Conservation (phyloP, 352 stramenopile species). For the Phytophthora syringae region DNA sequence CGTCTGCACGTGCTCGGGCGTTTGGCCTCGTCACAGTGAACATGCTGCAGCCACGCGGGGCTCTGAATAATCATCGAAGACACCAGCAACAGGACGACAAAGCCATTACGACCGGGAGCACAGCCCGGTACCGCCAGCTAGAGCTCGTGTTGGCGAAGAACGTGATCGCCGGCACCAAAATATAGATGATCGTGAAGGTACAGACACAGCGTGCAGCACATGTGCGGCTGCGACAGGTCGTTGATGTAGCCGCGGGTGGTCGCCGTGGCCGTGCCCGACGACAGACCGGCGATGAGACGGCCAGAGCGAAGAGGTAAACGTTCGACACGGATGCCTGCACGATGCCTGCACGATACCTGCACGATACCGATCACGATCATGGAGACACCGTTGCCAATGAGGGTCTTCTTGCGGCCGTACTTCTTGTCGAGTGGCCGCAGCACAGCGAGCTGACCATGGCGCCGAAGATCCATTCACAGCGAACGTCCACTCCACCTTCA, state of each 20-base stretch:
- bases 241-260: no score
- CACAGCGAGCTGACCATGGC: slow-evolving; percentile 58
- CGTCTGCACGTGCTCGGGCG: slow-evolving; percentile 27
- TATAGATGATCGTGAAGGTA: slow-evolving; percentile 22
- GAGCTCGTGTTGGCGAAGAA: slow-evolving; percentile 31
- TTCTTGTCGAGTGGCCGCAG: slow-evolving; percentile 21
- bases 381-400: slow-evolving; percentile 37
- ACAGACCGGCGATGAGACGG: no score
- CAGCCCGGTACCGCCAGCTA: slow-evolving; percentile 46
- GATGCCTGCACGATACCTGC: no score
- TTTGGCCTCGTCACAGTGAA: slow-evolving; percentile 23
- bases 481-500: no score
- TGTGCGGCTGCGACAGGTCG: neutral
- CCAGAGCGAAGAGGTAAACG: no score
- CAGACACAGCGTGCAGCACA: no score
- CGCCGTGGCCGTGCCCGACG: no score
- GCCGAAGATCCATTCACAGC: slow-evolving; percentile 63
- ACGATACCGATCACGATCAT: no score
- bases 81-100: slow-evolving; percentile 44
- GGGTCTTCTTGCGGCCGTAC: slow-evolving; percentile 17
- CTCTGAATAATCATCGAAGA: slow-evolving; percentile 25
- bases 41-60: slow-evolving; percentile 26
- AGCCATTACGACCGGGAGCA: slow-evolving; percentile 48
- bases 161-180: slow-evolving; percentile 17
- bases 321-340: no score